Conservation (phyloP, 1,284 basidiomycete genomes). For the Naganishia cerealis region DNA sequence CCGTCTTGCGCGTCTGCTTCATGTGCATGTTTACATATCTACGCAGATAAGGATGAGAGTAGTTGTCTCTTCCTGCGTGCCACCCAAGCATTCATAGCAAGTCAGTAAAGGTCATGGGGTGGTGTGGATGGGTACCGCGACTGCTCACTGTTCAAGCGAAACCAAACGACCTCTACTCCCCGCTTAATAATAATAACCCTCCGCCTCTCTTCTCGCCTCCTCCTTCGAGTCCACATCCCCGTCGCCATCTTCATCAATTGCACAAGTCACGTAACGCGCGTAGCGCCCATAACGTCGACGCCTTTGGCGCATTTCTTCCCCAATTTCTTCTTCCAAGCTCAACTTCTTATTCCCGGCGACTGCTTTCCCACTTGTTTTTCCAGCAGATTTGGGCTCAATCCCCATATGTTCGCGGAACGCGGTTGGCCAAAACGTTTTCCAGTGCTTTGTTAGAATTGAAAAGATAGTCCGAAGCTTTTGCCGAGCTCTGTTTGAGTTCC, state of each 20-base stretch:
- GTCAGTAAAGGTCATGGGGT: background rate
- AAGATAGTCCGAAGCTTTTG: constrained; percentile 2
- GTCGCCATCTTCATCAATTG: no score
- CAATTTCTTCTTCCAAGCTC: constrained; percentile 13
- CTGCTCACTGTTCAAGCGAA: no score
- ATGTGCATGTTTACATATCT: background rate
- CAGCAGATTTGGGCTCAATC: background rate
- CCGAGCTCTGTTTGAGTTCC: constrained; percentile 22
- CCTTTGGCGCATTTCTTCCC: no score
- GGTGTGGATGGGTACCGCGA: no score
- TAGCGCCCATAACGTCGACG: no score
- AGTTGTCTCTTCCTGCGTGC: background rate
- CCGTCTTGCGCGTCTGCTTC: no score
- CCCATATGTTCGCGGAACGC: constrained; percentile 23
- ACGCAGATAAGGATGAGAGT: background rate
- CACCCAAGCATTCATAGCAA: background rate
- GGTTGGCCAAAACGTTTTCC: background rate
- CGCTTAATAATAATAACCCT: no score
- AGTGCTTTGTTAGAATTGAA: constrained; percentile 17
- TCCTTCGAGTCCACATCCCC: no score
- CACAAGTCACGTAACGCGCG: no score
- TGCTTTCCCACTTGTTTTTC: background rate
- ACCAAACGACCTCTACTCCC: no score
- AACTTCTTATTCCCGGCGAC: background rate
- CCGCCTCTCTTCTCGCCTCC: no score